These are phyloP conservation scores for Silene vulgaris DNA, from an alignment of 179 eudicot species.

Conservation along the genomic window DNA sequence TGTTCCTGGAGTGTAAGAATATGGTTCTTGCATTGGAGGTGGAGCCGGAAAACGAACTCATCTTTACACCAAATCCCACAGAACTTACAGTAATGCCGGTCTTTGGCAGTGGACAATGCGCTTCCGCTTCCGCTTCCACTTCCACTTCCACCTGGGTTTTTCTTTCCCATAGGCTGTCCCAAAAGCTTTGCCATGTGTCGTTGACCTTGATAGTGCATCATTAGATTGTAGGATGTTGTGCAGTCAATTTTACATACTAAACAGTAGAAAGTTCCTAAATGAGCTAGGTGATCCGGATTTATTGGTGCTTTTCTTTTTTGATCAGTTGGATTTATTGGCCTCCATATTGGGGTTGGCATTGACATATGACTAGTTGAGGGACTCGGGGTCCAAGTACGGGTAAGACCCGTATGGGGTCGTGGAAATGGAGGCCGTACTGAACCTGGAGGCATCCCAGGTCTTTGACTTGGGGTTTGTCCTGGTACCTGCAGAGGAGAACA, in stretches of 20 bases:
- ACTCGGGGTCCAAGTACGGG: conserved; percentile 8
- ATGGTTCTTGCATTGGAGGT: conserved; percentile 39
- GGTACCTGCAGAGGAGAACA: conserved; percentile 7
- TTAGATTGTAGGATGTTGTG: conserved; percentile 27
- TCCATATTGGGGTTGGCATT: conserved; percentile 8
- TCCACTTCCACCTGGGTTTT: not conserved
- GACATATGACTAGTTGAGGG: not conserved
- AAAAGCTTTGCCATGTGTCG: conserved; percentile 36
- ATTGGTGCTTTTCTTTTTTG: conserved; percentile 28
- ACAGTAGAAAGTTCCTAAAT: conserved; percentile 27
- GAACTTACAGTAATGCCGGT: conserved; percentile 29
- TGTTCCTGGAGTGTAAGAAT: conserved; percentile 12
- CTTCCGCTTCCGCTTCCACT: not conserved
- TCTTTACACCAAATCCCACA: conserved; percentile 40
- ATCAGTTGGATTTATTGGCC: conserved; percentile 8
- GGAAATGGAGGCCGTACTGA: conserved; percentile 13
- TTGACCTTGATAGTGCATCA: conserved; percentile 44
- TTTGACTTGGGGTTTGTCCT: conserved; percentile 1
- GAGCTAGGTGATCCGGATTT: not conserved
- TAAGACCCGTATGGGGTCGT: not conserved
- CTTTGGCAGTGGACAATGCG: conserved; percentile 11
- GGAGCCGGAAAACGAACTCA: conserved; percentile 30
- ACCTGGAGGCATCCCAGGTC: conserved; percentile 15
- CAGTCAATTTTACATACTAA: conserved; percentile 38
- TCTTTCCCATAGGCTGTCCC: conserved; percentile 12